Percentiles rank a stretch among this genome's conserved stretches.
Conservation (phyloP, 2,329 filamentous ascomycete genomes). For the Clonostachys byssicola region DNA sequence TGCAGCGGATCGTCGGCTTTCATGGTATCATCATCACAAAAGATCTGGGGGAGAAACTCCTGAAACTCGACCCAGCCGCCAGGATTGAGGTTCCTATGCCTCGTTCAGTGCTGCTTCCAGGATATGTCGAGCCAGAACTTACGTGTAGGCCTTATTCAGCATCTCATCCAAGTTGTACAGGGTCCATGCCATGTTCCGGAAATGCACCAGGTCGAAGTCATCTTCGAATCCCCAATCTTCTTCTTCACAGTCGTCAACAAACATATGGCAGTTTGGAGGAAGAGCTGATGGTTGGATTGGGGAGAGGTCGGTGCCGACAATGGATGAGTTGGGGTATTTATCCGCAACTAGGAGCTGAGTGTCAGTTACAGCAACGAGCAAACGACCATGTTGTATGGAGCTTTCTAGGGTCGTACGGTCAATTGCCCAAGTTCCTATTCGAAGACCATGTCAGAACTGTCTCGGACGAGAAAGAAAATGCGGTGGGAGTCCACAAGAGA, state of each 20-base stretch:
- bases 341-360: constrained; percentile 34
- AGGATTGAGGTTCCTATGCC: constrained; percentile 28
- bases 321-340: constrained; percentile 31
- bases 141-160: constrained; percentile 31
- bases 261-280: constrained; percentile 56
- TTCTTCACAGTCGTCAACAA: constrained; percentile 57
- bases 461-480: not conserved
- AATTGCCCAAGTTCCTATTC: constrained; percentile 46
- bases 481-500: not conserved
- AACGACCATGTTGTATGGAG: not conserved
- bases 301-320: constrained; percentile 40
- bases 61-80: constrained; percentile 51
- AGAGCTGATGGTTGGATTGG: constrained; percentile 47
- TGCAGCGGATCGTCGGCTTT: constrained; percentile 28
- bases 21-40: constrained; percentile 40
- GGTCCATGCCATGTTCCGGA: constrained; percentile 40
- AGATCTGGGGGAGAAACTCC: constrained; percentile 33
- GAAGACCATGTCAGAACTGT: not conserved
- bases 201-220: constrained; percentile 53
- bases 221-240: constrained; percentile 49
- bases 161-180: constrained; percentile 47
- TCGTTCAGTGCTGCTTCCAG: not conserved
- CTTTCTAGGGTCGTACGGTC: constrained; percentile 23
- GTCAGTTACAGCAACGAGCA: not conserved
- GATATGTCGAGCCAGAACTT: constrained; percentile 8